A percentile compares a stretch with the other conserved stretches of the same genome.
phyloP scores from a whole-genome alignment of 75 land plant species.

The Selaginella moellendorffii region DNA sequence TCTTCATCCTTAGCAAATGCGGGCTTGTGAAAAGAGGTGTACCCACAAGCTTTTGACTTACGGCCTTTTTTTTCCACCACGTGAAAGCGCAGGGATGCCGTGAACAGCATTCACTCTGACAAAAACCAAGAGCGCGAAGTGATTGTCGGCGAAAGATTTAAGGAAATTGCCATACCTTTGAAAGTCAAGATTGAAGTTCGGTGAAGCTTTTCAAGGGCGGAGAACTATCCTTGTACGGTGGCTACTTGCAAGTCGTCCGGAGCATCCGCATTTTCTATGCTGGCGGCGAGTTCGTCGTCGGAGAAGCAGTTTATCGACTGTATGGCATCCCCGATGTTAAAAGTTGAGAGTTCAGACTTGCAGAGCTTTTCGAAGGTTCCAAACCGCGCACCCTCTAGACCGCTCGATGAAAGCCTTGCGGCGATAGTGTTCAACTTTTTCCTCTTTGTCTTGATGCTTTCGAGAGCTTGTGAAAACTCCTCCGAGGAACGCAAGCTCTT shows the following conservation, averaged over 20 bases:
- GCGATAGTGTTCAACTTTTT: neutral
- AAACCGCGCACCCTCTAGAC: neutral
- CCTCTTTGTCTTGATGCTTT: neutral
- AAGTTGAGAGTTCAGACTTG: neutral
- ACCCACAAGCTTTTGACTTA: neutral
- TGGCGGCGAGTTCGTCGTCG: neutral
- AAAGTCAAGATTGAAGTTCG: too few species aligned
- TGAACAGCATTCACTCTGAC: neutral
- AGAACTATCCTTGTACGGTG: too few species aligned
- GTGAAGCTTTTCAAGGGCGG: too few species aligned
- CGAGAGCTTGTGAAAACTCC: neutral
- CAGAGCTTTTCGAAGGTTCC: constrained; percentile 8
- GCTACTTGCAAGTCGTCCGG: too few species aligned
- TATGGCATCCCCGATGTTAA: neutral
- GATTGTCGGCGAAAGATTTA: too few species aligned
- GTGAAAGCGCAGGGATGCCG: neutral
- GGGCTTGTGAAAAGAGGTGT: neutral
- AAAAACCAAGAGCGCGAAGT: neutral
- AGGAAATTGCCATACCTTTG: too few species aligned
- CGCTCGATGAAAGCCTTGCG: neutral
- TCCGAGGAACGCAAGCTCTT: constrained; percentile 2
- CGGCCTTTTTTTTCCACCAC: neutral
- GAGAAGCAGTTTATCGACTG: neutral
- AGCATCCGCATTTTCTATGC: neutral
- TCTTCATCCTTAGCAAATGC: neutral